These are phyloP conservation scores for Emydomyces testavorans DNA, from an alignment of 2,329 filamentous ascomycete species.

Conservation along the genomic window DNA sequence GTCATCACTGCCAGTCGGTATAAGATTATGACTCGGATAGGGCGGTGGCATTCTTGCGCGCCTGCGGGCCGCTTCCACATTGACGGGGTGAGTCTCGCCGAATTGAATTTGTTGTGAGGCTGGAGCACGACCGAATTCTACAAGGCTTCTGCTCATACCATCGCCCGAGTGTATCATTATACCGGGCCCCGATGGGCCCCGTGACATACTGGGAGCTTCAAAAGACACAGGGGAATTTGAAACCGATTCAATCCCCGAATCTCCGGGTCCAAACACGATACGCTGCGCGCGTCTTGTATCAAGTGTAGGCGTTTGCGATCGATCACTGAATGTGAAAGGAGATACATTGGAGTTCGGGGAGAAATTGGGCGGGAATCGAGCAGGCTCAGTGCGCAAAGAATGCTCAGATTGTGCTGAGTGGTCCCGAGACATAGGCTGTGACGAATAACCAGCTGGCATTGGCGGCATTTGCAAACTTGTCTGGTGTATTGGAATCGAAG, in stretches of 20 bases:
- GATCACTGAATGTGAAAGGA: slow-evolving; percentile 3
- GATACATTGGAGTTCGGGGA: slow-evolving; percentile 8
- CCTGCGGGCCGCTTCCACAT: slow-evolving; percentile 18
- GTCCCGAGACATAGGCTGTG: slow-evolving; percentile 24
- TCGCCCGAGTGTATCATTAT: slow-evolving; percentile 19
- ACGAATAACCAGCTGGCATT: slow-evolving; percentile 21
- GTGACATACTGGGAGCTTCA: slow-evolving; percentile 17
- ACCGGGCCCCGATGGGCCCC: slow-evolving; percentile 20
- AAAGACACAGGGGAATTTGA: slow-evolving; percentile 13
- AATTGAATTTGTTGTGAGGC: slow-evolving; percentile 19
- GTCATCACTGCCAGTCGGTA: slow-evolving; percentile 19
- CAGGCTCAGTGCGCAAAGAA: slow-evolving; percentile 20
- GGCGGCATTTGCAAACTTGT: slow-evolving; percentile 2
- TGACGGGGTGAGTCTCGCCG: slow-evolving; percentile 19
- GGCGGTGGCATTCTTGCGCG: slow-evolving; percentile 16
- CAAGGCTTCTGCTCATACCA: slow-evolving; percentile 13
- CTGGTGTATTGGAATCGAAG: not conserved
- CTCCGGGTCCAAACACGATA: slow-evolving; percentile 12
- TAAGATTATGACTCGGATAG: slow-evolving; percentile 21
- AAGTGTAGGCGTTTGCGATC: slow-evolving; percentile 1
- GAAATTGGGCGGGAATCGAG: slow-evolving; percentile 13
- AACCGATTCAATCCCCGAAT: slow-evolving; percentile 11
- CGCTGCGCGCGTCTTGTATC: slow-evolving; percentile 10
- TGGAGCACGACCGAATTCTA: slow-evolving; percentile 14
- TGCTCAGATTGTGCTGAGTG: slow-evolving; percentile 20